Base-by-base conservation (phyloP, 2,329 filamentous ascomycete species). In the Pseudogymnoascus sp. region DNA sequence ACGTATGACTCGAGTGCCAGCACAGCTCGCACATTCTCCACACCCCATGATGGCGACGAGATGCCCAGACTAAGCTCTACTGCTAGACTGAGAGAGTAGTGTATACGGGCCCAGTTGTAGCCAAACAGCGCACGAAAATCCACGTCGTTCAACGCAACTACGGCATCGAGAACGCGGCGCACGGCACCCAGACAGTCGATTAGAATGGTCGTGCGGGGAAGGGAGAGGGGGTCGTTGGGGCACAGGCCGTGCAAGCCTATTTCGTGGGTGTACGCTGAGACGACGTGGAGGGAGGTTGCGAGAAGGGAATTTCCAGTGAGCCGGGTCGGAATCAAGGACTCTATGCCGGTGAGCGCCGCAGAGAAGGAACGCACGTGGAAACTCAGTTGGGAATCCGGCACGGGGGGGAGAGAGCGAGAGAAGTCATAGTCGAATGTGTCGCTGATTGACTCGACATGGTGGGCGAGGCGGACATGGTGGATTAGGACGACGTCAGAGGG, bases 301-400 rank as follows among this genome's bases (percentile, higher is more conserved):
- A 62, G 51, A 15, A 60, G 58, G 10, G 41, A 8, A 35, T 60
- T 59, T 35, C 10, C 21, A 12, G 61, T 38, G 36, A 62, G 61
- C 6, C 61, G 35, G n/a, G 51, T 12, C 8, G 61, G 61, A 13
- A 63, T 63, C 29, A 41, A 36, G 12, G 58, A 61, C 29, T 38
- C 41, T 13, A 61, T 36, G 15, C 27, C 33, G 8, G 59, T 39
- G 38, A 63, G 15, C 25, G 59, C 35, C 6, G 61, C 29, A 33
- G 59, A 41, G 39, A 63, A 63, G 27, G 58, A 41, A 13, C 44
- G 38, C n/a, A 63, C 44, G 15, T 61, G 60, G 27, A 63, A 63
- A 35, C 60, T 59, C 12, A 63, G 27, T 27, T 41, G 27, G 8
- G 41, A 38, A 17, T 63, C 61, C 9, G 58, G 41, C 15, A 63